Conservation (phyloP, 352 stramenopile species). For the Globisporangium abappressorium region DNA sequence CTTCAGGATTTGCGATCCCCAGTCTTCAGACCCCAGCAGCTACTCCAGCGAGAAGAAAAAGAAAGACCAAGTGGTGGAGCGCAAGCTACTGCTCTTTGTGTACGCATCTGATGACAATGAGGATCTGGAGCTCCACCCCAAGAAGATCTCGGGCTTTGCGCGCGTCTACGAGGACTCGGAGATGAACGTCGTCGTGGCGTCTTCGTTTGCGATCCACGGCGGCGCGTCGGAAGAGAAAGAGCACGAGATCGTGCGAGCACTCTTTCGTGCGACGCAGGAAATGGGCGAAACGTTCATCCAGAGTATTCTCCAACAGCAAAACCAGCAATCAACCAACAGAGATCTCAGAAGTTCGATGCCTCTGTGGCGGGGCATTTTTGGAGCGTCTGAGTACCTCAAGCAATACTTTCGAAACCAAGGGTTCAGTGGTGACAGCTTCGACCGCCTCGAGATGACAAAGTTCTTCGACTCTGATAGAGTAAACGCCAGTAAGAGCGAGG, state of each 20-base stretch:
- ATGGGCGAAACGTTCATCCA: neutral
- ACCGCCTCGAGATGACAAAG: conserved; percentile 4
- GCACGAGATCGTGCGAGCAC: neutral
- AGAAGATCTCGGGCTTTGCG: neutral
- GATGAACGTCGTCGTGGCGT: neutral
- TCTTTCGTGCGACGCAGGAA: neutral
- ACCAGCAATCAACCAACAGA: neutral
- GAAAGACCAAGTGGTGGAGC: neutral
- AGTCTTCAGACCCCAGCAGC: neutral
- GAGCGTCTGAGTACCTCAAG: neutral
- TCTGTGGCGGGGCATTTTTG: neutral
- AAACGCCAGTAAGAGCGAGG: neutral
- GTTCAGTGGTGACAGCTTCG: neutral
- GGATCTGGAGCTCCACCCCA: neutral
- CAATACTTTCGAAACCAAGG: neutral
- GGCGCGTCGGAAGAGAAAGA: neutral
- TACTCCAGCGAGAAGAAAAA: neutral
- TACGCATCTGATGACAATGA: neutral
- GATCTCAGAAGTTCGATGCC: neutral
- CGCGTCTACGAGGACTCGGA: neutral
- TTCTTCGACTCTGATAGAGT: neutral
- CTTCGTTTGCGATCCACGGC: neutral
- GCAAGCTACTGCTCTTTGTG: neutral
- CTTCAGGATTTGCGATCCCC: neutral
- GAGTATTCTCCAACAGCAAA: neutral